Base-by-base conservation (phyloP, 371 early-diverging fungal species). In the Mucor ambiguus region DNA sequence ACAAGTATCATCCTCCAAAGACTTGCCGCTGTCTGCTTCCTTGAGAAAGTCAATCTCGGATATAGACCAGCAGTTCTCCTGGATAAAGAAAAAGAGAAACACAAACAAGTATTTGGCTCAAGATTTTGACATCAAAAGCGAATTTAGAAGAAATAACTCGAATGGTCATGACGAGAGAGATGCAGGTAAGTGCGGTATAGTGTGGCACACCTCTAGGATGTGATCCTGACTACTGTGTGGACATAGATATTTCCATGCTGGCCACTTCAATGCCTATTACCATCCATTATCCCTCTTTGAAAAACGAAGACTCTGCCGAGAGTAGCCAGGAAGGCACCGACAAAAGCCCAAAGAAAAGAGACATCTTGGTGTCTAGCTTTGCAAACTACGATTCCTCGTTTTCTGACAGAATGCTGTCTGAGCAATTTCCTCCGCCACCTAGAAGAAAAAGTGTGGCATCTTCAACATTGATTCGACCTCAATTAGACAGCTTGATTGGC, bases 191-290 rank as follows among this genome's bases (percentile, higher is more conserved):
- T 20, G 2, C 16, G 4, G 20, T 24, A 6, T 16, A 7, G 1
- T 12, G 18, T 55, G 16, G 37, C 37, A 32, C n/a, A 4, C 29
- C 5, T 44, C 6, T 33, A 18, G 20, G 11, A 37, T 56, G 14
- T 33, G 57, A 18, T 14, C 9, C 20, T 18, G 12, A 44, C 14
- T 14, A 26, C 4, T 9, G 10, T n/a, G 0, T 33, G 44, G 16
- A 37, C 4, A 14, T 61, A 70, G 70, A 32, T 54, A 46, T 73
- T 18, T 70, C 74, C 20, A 59, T 55, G 22, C 65, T 48, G 62
- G 74, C 74, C 38, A 74, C 74, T 6, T 74, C 74, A 12, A 62
- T 74, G 32, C 74, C 74, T 6, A 68, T 74, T 12, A 44, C 67
- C 4, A 74, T 74, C 6, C 60, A 71, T 24, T 70, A 70, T 59